Evolutionary conservation across 1,284 basidiomycete species (phyloP), one percentile per base, ranked within the genome.

Genomic region (Boletus semigastroideus): DNA sequence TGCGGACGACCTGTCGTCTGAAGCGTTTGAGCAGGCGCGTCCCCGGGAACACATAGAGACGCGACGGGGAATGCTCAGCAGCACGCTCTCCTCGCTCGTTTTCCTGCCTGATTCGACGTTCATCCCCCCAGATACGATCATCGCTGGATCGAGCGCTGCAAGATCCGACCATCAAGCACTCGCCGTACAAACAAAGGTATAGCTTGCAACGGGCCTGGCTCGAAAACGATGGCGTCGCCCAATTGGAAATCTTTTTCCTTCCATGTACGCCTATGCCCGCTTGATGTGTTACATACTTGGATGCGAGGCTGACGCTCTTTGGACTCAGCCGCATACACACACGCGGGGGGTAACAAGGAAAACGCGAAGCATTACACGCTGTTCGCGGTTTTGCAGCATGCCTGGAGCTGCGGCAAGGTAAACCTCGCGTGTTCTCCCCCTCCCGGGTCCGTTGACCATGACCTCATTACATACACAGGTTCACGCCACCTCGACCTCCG

Each of bases 391-490:
- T 17, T 63, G 10, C 46, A 59, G 17, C 50, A 57, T 14, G 49
- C 51, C 16, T 61, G 59, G 59, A 64, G 51, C 53, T 53, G 59
- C 27, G 62, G 62, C 27, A 34, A 41, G 17, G 59, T 59, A 30
- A 42, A 39, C 53, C 37, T n/a, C n/a, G n/a, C n/a, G n/a, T n/a
- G n/a, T n/a, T n/a, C n/a, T n/a, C n/a, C n/a, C n/a, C 5, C 25
- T 25, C 25, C 25, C 25, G 25, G 25, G 25, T 7, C 25, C 25
- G n/a, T n/a, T n/a, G n/a, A n/a, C n/a, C n/a, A n/a, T n/a, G n/a
- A n/a, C n/a, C n/a, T n/a, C n/a, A n/a, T n/a, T n/a, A n/a, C n/a
- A n/a, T n/a, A n/a, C n/a, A n/a, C n/a, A n/a, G n/a, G n/a, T n/a
- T n/a, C n/a, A n/a, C n/a, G n/a, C 50, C 10, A 52, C 38, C 20